Conservation (phyloP, 139 green algal genomes). For the Chlorella sp. region DNA sequence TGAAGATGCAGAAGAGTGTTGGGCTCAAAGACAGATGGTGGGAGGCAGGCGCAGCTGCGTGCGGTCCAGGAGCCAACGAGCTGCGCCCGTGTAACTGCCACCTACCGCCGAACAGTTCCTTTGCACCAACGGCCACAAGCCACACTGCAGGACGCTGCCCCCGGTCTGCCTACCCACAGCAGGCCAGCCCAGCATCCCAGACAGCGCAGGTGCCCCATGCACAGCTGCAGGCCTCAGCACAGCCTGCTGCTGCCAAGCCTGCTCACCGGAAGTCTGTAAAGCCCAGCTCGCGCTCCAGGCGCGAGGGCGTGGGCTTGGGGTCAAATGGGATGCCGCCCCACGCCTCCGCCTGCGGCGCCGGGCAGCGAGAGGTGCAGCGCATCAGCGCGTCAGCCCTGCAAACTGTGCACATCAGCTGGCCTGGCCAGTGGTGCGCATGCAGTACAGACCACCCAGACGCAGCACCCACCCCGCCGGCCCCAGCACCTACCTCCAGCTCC, state of each 20-base stretch:
- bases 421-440: not conserved
- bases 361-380: not conserved
- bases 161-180: not conserved
- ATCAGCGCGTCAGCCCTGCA: no score
- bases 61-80: no score
- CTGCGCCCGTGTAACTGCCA: no score
- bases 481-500: conserved; percentile 12
- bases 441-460: not conserved
- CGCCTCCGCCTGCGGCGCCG: conserved; percentile 3
- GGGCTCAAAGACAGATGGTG: no score
- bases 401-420: no score
- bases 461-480: not conserved
- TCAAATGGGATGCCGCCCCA: conserved; percentile 30
- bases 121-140: not conserved
- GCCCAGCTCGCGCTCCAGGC: conserved; percentile 26
- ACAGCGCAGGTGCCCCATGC: not conserved
- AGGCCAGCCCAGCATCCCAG: not conserved
- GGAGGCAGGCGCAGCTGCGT: not conserved
- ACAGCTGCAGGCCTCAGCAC: not conserved
- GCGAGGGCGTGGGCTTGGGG: conserved; percentile 25
- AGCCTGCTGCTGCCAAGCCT: no score
- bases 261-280: conserved; percentile 13
- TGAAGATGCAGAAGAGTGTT: no score
- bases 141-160: not conserved
- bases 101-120: no score